A percentile compares a stretch with the other conserved stretches of the same genome.
Evolutionary conservation across 1,284 basidiomycete genomes (phyloP).

Genomic region (Phellinidium pouzarii): DNA sequence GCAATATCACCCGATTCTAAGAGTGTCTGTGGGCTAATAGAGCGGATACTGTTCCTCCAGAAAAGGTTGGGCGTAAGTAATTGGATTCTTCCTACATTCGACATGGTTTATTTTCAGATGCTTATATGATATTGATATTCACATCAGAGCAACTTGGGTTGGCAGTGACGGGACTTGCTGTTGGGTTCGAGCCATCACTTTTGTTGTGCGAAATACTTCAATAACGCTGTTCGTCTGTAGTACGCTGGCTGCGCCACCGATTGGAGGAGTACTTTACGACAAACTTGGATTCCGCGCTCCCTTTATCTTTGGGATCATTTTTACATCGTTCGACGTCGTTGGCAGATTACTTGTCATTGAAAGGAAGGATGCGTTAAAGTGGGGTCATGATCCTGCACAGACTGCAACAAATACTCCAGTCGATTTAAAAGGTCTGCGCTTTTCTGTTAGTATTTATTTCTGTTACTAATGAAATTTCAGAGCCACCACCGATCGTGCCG

Average conservation of each 20-base stretch:
- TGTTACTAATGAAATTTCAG: too few relatives aligned
- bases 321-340: slow-evolving; percentile 55
- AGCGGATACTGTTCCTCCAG: slow-evolving; percentile 62
- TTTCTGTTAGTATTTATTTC: too few relatives aligned
- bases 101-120: slow-evolving; percentile 11
- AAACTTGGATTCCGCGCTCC: slow-evolving; percentile 69
- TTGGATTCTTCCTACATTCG: slow-evolving; percentile 5
- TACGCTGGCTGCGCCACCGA: slow-evolving; percentile 56
- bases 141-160: slow-evolving; percentile 61
- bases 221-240: slow-evolving; percentile 23
- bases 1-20: slow-evolving; percentile 12
- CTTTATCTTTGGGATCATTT: slow-evolving; percentile 62
- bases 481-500: too few relatives aligned
- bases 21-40: slow-evolving; percentile 29
- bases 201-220: slow-evolving; percentile 14
- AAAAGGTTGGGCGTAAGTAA: slow-evolving; percentile 52
- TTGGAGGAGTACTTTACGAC: slow-evolving; percentile 61
- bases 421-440: too few relatives aligned
- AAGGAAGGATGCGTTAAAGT: slow-evolving; percentile 47
- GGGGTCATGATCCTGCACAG: slow-evolving; percentile 47
- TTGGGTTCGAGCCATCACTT: slow-evolving; percentile 41
- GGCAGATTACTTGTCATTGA: slow-evolving; percentile 60
- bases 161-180: slow-evolving; percentile 61
- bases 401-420: too few relatives aligned
- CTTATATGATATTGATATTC: neutral